These are phyloP conservation scores for Citrus reticulata DNA, from an alignment of 345 rosid genomes.

Conservation along the genomic window DNA sequence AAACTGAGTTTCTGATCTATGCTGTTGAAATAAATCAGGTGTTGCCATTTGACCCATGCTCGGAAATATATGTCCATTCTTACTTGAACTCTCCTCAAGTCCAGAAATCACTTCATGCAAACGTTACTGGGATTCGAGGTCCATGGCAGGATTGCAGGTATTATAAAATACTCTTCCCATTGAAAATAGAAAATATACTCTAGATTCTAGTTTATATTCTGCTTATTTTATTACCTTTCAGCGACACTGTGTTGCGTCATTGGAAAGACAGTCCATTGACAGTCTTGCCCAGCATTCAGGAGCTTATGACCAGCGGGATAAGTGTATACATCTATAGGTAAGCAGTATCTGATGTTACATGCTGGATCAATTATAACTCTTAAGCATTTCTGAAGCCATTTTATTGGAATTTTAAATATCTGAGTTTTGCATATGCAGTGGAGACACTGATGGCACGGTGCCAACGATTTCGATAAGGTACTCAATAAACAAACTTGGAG, in stretches of 20 bases:
- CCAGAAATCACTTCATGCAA: slow-evolving; percentile 15
- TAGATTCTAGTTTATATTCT: background rate
- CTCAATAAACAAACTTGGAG: slow-evolving; percentile 3
- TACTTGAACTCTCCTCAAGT: slow-evolving; percentile 5
- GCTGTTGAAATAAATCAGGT: background rate
- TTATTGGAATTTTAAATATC: background rate
- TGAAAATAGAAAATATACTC: background rate
- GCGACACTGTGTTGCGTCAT: background rate
- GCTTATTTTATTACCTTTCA: background rate
- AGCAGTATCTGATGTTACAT: background rate
- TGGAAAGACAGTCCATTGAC: background rate
- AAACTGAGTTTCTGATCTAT: background rate
- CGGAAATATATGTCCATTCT: background rate
- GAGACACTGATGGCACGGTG: slow-evolving; percentile 6
- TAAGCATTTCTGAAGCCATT: too few relatives aligned
- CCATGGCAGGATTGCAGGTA: slow-evolving; percentile 19
- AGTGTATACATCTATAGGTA: slow-evolving; percentile 15
- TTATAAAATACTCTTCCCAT: background rate
- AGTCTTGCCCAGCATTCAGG: slow-evolving; percentile 15
- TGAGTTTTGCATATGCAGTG: background rate
- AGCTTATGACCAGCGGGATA: slow-evolving; percentile 14
- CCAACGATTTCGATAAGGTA: slow-evolving; percentile 11
- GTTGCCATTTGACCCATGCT: background rate
- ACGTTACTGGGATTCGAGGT: slow-evolving; percentile 13
- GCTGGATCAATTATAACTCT: background rate